Percentiles rank a stretch among this genome's conserved stretches.
Conservation (phyloP, 192 early-diverging fungal genomes). For the Physocladia obscura region DNA sequence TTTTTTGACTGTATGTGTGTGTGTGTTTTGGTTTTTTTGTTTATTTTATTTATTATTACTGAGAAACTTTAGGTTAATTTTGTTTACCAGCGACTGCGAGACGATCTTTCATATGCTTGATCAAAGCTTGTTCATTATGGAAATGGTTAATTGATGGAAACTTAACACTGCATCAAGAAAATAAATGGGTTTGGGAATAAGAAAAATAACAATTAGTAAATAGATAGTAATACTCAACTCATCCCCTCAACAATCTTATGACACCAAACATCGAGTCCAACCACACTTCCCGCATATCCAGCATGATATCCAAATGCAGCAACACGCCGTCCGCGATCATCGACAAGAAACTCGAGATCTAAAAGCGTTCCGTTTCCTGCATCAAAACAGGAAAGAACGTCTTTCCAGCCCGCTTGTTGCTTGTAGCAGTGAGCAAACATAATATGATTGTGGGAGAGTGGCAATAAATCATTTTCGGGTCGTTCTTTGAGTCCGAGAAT, state of each 20-base stretch:
- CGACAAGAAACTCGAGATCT: conserved; percentile 92
- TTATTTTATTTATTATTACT: not conserved
- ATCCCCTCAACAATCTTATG: conserved; percentile 31
- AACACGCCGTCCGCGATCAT: conserved; percentile 76
- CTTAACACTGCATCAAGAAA: conserved; percentile 15
- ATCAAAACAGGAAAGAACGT: conserved; percentile 81
- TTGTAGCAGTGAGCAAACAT: conserved; percentile 99
- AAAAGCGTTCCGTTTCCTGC: conserved; percentile 81
- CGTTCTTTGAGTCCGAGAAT: conserved; percentile 96
- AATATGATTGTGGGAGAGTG: conserved; percentile 89
- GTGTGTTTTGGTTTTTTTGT: not conserved
- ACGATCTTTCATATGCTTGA: conserved; percentile 66
- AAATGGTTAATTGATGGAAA: conserved; percentile 81
- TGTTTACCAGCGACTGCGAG: conserved; percentile 58
- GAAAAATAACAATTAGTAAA: too few species aligned
- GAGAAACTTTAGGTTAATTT: not conserved
- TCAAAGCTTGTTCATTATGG: conserved; percentile 78
- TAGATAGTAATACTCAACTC: conserved; percentile 9
- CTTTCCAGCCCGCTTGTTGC: conserved; percentile 91
- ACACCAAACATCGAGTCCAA: conserved; percentile 89
- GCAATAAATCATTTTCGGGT: conserved; percentile 85
- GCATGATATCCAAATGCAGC: conserved; percentile 97
- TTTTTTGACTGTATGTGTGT: conserved; percentile 38
- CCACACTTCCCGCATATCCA: conserved; percentile 91
- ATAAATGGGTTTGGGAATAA: not conserved